Conservation (phyloP, 192 early-diverging fungal species). For the Backusella westeae region DNA sequence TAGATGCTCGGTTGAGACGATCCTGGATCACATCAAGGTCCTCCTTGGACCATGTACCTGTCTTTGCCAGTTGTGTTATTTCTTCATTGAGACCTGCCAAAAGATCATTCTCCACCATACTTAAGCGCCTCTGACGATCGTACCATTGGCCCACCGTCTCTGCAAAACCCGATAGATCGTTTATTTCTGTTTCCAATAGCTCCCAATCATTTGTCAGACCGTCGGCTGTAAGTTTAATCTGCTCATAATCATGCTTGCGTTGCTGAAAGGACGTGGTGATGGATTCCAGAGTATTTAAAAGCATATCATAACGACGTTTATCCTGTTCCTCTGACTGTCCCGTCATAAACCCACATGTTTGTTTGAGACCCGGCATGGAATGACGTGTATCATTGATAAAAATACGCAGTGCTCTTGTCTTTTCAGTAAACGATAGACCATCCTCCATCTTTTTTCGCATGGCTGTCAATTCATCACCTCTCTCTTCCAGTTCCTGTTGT, state of each 20-base stretch:
- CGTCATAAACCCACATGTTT: constrained; percentile 28
- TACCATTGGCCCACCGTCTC: constrained; percentile 27
- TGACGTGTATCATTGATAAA: constrained; percentile 8
- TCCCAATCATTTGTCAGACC: constrained; percentile 14
- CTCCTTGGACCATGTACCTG: neutral
- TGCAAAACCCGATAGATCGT: constrained; percentile 9
- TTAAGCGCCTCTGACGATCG: constrained; percentile 21
- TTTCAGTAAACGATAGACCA: constrained; percentile 4
- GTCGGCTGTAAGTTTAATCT: neutral
- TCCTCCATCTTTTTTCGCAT: constrained; percentile 14
- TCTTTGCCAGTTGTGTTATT: neutral
- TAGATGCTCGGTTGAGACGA: neutral
- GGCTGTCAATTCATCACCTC: neutral
- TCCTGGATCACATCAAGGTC: constrained; percentile 4
- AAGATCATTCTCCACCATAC: constrained; percentile 19
- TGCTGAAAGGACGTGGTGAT: neutral
- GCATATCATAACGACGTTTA: constrained; percentile 8
- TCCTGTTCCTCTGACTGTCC: constrained; percentile 26
- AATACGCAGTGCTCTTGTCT: neutral
- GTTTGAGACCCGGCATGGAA: constrained; percentile 23
- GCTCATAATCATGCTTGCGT: neutral
- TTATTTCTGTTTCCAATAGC: constrained; percentile 7
- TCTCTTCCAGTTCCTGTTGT: neutral
- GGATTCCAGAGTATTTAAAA: neutral
- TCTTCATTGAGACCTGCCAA: neutral